Evolutionary conservation across 306 rosid genomes (phyloP), one percentile per base, ranked within the genome.

Genomic region (Inga oerstediana): DNA sequence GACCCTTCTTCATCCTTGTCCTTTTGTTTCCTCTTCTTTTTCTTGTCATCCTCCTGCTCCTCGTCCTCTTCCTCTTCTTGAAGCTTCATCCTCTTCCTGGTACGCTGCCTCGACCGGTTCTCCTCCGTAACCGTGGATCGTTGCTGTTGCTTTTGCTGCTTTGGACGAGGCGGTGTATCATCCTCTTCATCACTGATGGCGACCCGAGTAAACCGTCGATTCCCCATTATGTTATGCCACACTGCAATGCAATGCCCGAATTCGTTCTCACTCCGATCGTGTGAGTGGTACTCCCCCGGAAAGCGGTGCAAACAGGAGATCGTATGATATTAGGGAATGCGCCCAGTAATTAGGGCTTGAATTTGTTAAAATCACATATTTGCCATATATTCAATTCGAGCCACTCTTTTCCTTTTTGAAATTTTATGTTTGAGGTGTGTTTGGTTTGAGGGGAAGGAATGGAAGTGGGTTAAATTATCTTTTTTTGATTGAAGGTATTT

Each of bases 161-260:
- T 84, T 35, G 82, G 81, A 20, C 46, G 87, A 19, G 46, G 85
- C 24, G 82, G 91, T 2, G 78, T 59, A 66, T 88, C 94, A 4
- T 94, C 97, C 41, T 94, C 98, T 5, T 96, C 96, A 49, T 91
- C 97, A 88, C 97, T 94, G 46, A 93, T 89, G 32, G 94, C 80
- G 27, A 94, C 88, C 87, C 81, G 97, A 39, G 88, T 85, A 71
- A 94, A 90, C 76, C 99, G 92, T 4, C 97, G 86, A 81, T 92
- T 91, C 59, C 94, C 90, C 99, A 96, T 93, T 82, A 32, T 7
- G n/a, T 45, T 10, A 45, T 13, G 37, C 20, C 49, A 0, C 58
- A 12, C 52, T 10, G 32, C 56, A 48, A 45, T 35, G 7, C 34
- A 35, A 10, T 27, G 52, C 45, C 2, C 14, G 9, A 19, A 16